These are phyloP conservation scores for Bimuria novae-zelandiae DNA, from an alignment of 2,329 filamentous ascomycete species.

Conservation along the genomic window DNA sequence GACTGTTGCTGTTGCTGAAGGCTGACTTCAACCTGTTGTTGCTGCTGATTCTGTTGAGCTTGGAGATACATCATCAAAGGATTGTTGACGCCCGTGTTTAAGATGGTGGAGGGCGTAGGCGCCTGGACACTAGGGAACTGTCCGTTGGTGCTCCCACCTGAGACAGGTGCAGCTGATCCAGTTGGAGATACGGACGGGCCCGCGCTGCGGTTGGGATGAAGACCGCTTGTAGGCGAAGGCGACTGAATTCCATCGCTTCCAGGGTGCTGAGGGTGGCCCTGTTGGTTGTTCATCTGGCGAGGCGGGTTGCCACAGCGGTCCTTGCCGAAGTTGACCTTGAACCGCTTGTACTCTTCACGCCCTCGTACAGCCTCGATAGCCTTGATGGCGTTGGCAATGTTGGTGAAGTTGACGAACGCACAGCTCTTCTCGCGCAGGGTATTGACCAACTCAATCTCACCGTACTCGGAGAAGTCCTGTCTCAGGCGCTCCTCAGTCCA, in stretches of 20 bases:
- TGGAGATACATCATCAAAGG: constrained; percentile 92
- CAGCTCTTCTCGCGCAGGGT: constrained; percentile 98
- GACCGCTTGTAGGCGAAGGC: constrained; percentile 61
- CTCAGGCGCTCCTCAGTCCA: constrained; percentile 96
- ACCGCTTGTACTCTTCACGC: constrained; percentile 94
- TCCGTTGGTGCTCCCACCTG: constrained; percentile 59
- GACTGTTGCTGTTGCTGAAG: constrained; percentile 38
- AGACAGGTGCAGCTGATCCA: constrained; percentile 61
- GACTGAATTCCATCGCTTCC: constrained; percentile 64
- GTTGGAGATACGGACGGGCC: constrained; percentile 65
- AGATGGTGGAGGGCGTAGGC: constrained; percentile 71
- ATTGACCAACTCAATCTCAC: constrained; percentile 97
- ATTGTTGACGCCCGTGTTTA: constrained; percentile 81
- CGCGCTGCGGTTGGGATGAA: constrained; percentile 58
- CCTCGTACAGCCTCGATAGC: constrained; percentile 94
- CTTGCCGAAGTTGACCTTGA: constrained; percentile 99
- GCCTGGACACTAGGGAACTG: constrained; percentile 64
- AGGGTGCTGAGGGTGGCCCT: constrained; percentile 66
- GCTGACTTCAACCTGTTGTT: constrained; percentile 48
- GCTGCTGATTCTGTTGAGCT: constrained; percentile 59
- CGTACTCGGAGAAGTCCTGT: constrained; percentile 96
- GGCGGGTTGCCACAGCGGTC: constrained; percentile 97
- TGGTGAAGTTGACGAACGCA: constrained; percentile 99
- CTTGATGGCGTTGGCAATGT: constrained; percentile 99
- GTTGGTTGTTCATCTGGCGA: constrained; percentile 72